Conservation (phyloP, 2,329 filamentous ascomycete genomes). For the Lachnellula willkommii region DNA sequence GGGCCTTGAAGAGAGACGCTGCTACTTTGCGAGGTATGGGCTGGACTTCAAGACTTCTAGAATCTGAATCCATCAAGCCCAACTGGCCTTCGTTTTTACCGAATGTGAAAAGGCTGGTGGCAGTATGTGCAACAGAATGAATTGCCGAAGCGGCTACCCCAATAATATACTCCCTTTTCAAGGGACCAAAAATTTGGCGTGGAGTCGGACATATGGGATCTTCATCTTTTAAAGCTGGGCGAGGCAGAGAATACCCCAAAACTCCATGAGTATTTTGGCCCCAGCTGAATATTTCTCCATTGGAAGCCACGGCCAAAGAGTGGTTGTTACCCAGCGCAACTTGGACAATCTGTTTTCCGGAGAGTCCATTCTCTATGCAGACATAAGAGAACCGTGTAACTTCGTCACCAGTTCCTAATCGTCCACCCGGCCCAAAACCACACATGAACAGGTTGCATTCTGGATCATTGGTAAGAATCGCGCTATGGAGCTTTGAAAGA, state of each 20-base stretch:
- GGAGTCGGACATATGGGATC: slow-evolving; percentile 77
- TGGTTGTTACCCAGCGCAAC: slow-evolving; percentile 89
- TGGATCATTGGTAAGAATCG: slow-evolving; percentile 79
- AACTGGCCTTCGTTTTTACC: slow-evolving; percentile 94
- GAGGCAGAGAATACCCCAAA: slow-evolving; percentile 74
- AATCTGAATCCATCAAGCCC: slow-evolving; percentile 90
- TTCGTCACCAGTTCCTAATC: slow-evolving; percentile 84
- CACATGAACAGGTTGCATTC: slow-evolving; percentile 89
- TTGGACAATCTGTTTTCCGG: slow-evolving; percentile 67
- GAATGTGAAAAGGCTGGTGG: slow-evolving; percentile 80
- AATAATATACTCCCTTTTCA: slow-evolving; percentile 78
- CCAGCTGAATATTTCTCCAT: slow-evolving; percentile 93
- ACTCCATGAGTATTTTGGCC: slow-evolving; percentile 82
- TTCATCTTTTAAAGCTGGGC: slow-evolving; percentile 63
- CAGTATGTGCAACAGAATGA: slow-evolving; percentile 86
- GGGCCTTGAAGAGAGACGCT: slow-evolving; percentile 69
- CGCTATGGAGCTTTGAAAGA: slow-evolving; percentile 88
- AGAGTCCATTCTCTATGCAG: slow-evolving; percentile 68
- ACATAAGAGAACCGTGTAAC: slow-evolving; percentile 82
- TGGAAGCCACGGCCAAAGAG: slow-evolving; percentile 75
- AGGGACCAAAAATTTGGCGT: slow-evolving; percentile 81
- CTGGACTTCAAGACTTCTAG: slow-evolving; percentile 82
- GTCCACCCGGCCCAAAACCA: slow-evolving; percentile 84
- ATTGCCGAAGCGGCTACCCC: slow-evolving; percentile 85
- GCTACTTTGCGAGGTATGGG: slow-evolving; percentile 78